phyloP scores from a whole-genome alignment of 805 yeast genomes.

The Candida ovalis region DNA sequence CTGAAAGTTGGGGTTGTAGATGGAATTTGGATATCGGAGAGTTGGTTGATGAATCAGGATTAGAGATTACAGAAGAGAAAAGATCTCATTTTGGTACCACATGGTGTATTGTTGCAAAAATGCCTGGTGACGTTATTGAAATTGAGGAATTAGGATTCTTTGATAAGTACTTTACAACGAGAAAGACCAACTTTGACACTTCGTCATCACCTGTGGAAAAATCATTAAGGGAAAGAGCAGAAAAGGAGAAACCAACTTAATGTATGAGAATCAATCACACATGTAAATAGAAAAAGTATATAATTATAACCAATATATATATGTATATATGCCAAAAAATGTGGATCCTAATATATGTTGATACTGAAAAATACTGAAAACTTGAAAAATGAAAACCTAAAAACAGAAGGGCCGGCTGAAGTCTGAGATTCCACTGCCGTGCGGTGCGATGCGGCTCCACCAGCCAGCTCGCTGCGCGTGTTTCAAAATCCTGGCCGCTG shows the following conservation, averaged over 20 bases:
- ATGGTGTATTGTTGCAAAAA: slow-evolving; percentile 76
- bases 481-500: background rate
- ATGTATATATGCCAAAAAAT: background rate
- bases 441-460: too few species aligned
- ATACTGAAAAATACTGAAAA: too few species aligned
- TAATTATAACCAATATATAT: background rate
- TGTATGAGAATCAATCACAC: background rate
- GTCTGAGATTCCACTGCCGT: too few species aligned
- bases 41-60: slow-evolving; percentile 75
- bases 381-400: too few species aligned
- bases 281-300: background rate
- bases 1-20: slow-evolving; percentile 93
- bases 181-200: slow-evolving; percentile 30
- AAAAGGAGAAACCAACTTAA: background rate
- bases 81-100: slow-evolving; percentile 91
- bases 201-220: slow-evolving; percentile 14
- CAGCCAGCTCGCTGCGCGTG: too few species aligned
- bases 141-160: slow-evolving; percentile 44
- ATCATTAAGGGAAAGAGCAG: background rate
- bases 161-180: slow-evolving; percentile 43
- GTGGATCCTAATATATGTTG: too few species aligned
- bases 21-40: slow-evolving; percentile 96
- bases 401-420: too few species aligned
- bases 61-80: slow-evolving; percentile 75
- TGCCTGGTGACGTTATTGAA: slow-evolving; percentile 59